Percentiles rank a stretch among this genome's conserved stretches.
Conservation (phyloP, 768 basidiomycete species). For the Xanthoconium purpureum region DNA sequence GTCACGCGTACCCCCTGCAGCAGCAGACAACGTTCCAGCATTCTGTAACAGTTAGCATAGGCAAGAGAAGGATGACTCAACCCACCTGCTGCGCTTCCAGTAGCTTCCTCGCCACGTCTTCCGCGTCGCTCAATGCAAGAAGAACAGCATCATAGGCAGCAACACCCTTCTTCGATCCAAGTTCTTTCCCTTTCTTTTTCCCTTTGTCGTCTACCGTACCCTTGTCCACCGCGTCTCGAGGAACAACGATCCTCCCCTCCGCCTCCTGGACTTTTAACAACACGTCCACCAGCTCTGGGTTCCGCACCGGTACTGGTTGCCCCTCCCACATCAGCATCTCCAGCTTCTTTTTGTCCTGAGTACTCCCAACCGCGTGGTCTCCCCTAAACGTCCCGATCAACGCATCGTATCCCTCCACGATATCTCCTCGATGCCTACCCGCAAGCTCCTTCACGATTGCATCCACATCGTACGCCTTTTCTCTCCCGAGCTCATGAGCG, state of each 20-base stretch:
- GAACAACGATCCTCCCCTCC: constrained; percentile 52
- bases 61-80: not conserved
- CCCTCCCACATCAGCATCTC: constrained; percentile 74
- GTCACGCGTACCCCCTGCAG: constrained; percentile 56
- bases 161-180: constrained; percentile 67
- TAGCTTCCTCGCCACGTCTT: constrained; percentile 76
- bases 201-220: constrained; percentile 27
- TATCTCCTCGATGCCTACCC: constrained; percentile 49
- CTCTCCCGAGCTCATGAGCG: constrained; percentile 81
- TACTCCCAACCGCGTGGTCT: constrained; percentile 39
- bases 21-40: constrained; percentile 38
- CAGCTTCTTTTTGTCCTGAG: constrained; percentile 51
- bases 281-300: constrained; percentile 88
- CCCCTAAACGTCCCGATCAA: constrained; percentile 50
- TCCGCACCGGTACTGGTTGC: constrained; percentile 78
- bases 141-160: constrained; percentile 87
- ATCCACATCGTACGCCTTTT: constrained; percentile 79
- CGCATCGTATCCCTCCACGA: constrained; percentile 62
- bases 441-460: constrained; percentile 66
- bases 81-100: constrained; percentile 81
- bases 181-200: constrained; percentile 38
- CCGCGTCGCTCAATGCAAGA: constrained; percentile 83
- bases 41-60: constrained; percentile 31
- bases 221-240: constrained; percentile 24
- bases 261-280: constrained; percentile 80